Evolutionary conservation across 148 eudicot genomes (phyloP).

Genomic region (Hydrangea macrophylla): DNA sequence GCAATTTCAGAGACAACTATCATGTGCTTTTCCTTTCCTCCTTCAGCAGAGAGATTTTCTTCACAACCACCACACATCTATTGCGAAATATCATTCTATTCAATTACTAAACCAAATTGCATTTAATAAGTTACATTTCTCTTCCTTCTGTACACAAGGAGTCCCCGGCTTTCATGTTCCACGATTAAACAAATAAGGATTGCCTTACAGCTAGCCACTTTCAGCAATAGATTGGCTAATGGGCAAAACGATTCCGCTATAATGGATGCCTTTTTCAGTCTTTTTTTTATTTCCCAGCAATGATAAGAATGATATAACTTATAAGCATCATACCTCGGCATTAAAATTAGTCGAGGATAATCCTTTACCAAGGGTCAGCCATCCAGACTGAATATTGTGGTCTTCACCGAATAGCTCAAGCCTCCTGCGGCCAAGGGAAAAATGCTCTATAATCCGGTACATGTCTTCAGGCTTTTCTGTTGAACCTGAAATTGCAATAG

Average conservation of each 20-base stretch:
- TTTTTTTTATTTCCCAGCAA: background rate
- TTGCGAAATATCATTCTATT: background rate
- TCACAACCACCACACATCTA: background rate
- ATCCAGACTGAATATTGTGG: constrained; percentile 87
- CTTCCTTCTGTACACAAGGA: too few relatives aligned
- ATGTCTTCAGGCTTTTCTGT: constrained; percentile 97
- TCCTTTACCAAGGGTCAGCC: constrained; percentile 92
- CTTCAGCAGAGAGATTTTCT: too few relatives aligned
- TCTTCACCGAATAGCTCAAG: constrained; percentile 96
- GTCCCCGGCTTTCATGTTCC: too few relatives aligned
- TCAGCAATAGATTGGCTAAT: background rate
- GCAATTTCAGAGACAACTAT: background rate
- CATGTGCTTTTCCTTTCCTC: background rate
- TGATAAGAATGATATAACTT: background rate
- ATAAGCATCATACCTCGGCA: constrained; percentile 45
- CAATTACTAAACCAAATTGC: too few relatives aligned
- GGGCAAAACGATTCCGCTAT: background rate
- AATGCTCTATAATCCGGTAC: constrained; percentile 95
- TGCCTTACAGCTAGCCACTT: background rate
- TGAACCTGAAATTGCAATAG: constrained; percentile 53
- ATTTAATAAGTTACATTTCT: too few relatives aligned
- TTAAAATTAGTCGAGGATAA: constrained; percentile 81
- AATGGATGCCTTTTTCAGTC: background rate
- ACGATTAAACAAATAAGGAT: background rate
- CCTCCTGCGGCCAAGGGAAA: constrained; percentile 92